Percentiles rank a stretch among this genome's conserved stretches.
phyloP scores from a whole-genome alignment of 73 alveolate species.

The Tetrahymena borealis region DNA sequence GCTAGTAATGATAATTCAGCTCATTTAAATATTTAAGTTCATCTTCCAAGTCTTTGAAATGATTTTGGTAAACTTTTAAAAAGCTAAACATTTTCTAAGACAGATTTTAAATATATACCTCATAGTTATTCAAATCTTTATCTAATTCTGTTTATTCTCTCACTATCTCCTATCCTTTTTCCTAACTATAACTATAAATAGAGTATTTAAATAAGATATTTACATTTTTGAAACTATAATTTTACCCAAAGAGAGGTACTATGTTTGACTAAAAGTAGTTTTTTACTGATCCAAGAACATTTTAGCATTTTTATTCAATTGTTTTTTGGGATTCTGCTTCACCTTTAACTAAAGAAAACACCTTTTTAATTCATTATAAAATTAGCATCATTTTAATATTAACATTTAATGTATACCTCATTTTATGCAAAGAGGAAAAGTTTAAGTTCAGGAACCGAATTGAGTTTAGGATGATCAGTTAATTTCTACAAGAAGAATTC shows the following conservation, averaged over 20 bases:
- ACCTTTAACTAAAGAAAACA: conserved; percentile 31
- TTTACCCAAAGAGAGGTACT: background rate
- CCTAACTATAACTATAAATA: background rate
- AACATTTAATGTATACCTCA: background rate
- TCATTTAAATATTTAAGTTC: background rate
- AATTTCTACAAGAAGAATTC: conserved; percentile 17
- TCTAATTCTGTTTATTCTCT: conserved; percentile 21
- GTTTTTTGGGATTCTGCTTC: conserved; percentile 38
- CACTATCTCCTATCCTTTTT: conserved; percentile 10
- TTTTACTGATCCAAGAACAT: conserved; percentile 17
- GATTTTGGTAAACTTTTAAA: background rate
- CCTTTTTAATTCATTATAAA: background rate
- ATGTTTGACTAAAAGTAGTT: background rate
- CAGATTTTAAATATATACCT: background rate
- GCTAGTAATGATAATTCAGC: background rate
- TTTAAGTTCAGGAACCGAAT: conserved; percentile 30
- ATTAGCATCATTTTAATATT: background rate
- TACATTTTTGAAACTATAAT: background rate
- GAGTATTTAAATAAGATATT: background rate
- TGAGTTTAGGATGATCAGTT: conserved; percentile 14
- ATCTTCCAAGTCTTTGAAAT: background rate
- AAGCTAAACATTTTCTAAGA: background rate
- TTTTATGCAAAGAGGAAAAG: conserved; percentile 24
- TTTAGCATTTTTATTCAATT: conserved; percentile 33
- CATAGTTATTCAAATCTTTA: conserved; percentile 13